phyloP scores from a whole-genome alignment of 768 basidiomycete genomes.

The Piloderma croceum region DNA sequence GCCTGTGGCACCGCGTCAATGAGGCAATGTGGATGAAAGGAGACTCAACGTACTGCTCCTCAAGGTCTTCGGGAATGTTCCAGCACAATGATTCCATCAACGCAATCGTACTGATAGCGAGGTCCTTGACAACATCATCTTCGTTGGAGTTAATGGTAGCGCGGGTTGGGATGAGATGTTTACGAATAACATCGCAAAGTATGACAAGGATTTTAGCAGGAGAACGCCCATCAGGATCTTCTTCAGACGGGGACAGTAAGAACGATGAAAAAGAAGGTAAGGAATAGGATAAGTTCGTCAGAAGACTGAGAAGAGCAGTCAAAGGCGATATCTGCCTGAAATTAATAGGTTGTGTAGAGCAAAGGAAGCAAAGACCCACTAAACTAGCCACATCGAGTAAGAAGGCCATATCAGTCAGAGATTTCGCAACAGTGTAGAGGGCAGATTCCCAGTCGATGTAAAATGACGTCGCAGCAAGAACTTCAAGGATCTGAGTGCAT shows the following conservation, averaged over 20 bases:
- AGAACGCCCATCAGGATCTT: conserved; percentile 15
- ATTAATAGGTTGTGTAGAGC: background rate
- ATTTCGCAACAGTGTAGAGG: conserved; percentile 9
- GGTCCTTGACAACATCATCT: conserved; percentile 18
- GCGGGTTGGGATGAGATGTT: conserved; percentile 17
- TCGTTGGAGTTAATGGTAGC: background rate
- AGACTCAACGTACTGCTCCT: conserved; percentile 25
- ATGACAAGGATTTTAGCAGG: conserved; percentile 30
- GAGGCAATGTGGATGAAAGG: background rate
- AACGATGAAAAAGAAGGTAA: conserved; percentile 23
- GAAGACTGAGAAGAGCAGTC: background rate
- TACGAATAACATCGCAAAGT: conserved; percentile 39
- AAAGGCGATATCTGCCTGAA: background rate
- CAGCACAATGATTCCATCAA: conserved; percentile 54
- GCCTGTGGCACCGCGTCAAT: conserved; percentile 22
- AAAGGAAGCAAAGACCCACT: conserved; percentile 10
- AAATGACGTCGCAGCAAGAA: conserved; percentile 34
- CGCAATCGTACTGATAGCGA: conserved; percentile 35
- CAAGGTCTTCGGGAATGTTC: conserved; percentile 38
- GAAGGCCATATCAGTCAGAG: conserved; percentile 16
- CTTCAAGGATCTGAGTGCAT: conserved; percentile 41
- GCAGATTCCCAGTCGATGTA: conserved; percentile 20
- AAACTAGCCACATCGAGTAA: conserved; percentile 10
- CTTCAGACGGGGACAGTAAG: too few relatives aligned
- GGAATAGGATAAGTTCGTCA: conserved; percentile 11